Evolutionary conservation across 1,139 yeast genomes (phyloP).

Genomic region (Yamadazyma epiphylla): DNA sequence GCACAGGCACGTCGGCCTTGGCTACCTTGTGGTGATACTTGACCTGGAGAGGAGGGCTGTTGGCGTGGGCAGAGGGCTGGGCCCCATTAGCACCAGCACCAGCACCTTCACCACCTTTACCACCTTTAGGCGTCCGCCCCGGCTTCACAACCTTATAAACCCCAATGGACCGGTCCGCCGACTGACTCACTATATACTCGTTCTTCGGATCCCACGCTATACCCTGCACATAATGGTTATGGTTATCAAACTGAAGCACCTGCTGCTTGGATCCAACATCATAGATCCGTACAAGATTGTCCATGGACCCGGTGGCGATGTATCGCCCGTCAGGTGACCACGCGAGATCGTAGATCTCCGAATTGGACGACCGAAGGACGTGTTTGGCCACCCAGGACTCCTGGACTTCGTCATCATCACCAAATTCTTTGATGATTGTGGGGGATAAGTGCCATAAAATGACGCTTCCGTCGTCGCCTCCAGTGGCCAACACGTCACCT

Average conservation of each 20-base stretch:
- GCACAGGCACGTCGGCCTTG: slow-evolving; percentile 16
- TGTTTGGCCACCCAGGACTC: slow-evolving; percentile 70
- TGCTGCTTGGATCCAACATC: slow-evolving; percentile 55
- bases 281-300: slow-evolving; percentile 72
- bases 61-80: no score
- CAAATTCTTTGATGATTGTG: slow-evolving; percentile 52
- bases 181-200: slow-evolving; percentile 76
- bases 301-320: slow-evolving; percentile 89
- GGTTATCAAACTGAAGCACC: slow-evolving; percentile 64
- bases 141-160: slow-evolving; percentile 39
- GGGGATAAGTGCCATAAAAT: slow-evolving; percentile 72
- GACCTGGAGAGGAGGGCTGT: slow-evolving; percentile 1
- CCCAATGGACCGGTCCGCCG: slow-evolving; percentile 82
- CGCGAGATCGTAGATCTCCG: slow-evolving; percentile 84
- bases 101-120: not conserved
- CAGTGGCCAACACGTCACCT: slow-evolving; percentile 73
- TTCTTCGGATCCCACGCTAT: slow-evolving; percentile 91
- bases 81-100: no score
- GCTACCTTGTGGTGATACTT: slow-evolving; percentile 8
- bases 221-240: slow-evolving; percentile 90
- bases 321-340: slow-evolving; percentile 86
- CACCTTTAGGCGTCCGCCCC: not conserved
- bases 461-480: slow-evolving; percentile 92
- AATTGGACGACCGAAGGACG: slow-evolving; percentile 54
- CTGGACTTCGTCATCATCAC: slow-evolving; percentile 48